Percentiles rank a stretch among this genome's conserved stretches.
Conservation (phyloP, 202 grass and related monocot genomes). For the Panicum virgatum region DNA sequence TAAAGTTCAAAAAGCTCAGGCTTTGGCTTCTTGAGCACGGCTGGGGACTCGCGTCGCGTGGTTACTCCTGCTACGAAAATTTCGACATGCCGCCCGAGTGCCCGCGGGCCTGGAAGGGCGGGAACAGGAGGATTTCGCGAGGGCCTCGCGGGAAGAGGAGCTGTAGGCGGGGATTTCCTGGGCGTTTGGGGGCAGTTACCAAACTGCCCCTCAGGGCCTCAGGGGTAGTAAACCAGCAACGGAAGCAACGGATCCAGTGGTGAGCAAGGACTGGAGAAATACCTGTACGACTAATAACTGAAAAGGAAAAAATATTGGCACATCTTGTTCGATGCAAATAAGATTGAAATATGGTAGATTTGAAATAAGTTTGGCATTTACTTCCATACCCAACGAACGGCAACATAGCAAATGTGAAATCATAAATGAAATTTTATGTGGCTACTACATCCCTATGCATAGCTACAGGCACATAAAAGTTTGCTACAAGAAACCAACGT, state of each 20-base stretch:
- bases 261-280: not conserved
- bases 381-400: not conserved
- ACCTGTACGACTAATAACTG: not conserved
- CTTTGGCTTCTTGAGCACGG: too few relatives aligned
- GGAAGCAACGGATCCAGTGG: too few relatives aligned
- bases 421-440: not conserved
- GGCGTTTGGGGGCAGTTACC: not conserved
- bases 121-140: constrained; percentile 2
- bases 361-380: not conserved
- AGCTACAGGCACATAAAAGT: too few relatives aligned
- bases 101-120: not conserved
- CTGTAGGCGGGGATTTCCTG: not conserved
- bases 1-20: not conserved
- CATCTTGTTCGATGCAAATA: not conserved
- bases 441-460: not conserved
- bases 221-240: too few relatives aligned
- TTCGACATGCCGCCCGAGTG: constrained; percentile 24
- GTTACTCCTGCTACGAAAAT: constrained; percentile 21
- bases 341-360: too few relatives aligned
- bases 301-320: not conserved
- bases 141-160: not conserved
- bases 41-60: not conserved
- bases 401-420: not conserved
- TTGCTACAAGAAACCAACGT: too few relatives aligned
- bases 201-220: not conserved